These are phyloP conservation scores for Brassica incana DNA, from an alignment of 345 rosid species.

Conservation along the genomic window DNA sequence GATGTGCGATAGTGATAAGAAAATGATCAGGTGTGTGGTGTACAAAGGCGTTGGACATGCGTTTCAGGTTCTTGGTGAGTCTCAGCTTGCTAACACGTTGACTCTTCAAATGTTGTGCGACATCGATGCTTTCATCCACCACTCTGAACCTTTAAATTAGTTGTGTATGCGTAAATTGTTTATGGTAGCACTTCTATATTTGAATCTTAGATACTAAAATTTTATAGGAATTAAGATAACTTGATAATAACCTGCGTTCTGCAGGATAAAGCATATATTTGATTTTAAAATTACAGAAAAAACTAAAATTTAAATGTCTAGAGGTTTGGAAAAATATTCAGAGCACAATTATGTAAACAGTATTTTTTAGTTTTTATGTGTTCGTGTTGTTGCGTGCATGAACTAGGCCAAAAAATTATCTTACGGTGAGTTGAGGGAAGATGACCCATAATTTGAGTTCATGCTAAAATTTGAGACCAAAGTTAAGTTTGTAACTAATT, in stretches of 20 bases:
- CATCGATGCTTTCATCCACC: slow-evolving; percentile 48
- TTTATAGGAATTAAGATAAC: not conserved
- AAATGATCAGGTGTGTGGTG: slow-evolving; percentile 48
- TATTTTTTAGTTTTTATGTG: not conserved
- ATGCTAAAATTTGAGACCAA: not conserved
- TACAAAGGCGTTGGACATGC: slow-evolving; percentile 83
- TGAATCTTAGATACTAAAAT: not conserved
- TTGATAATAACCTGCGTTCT: not conserved
- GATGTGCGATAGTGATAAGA: slow-evolving; percentile 43
- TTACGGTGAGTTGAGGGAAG: not conserved
- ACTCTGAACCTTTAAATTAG: slow-evolving; percentile 3
- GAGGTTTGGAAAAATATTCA: not conserved
- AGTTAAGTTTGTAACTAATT: not conserved
- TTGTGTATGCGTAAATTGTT: not conserved
- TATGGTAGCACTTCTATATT: not conserved
- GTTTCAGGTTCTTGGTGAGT: slow-evolving; percentile 68
- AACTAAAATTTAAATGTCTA: not conserved
- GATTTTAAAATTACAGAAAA: not conserved
- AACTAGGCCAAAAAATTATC: not conserved
- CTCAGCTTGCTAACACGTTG: slow-evolving; percentile 49
- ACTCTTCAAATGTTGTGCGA: slow-evolving; percentile 58
- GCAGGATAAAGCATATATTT: not conserved
- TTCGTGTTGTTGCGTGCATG: not conserved
- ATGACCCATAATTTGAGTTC: not conserved
- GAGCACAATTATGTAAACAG: not conserved